Conservation (phyloP, 805 yeast species). For the Pichia nanzhaoensis region DNA sequence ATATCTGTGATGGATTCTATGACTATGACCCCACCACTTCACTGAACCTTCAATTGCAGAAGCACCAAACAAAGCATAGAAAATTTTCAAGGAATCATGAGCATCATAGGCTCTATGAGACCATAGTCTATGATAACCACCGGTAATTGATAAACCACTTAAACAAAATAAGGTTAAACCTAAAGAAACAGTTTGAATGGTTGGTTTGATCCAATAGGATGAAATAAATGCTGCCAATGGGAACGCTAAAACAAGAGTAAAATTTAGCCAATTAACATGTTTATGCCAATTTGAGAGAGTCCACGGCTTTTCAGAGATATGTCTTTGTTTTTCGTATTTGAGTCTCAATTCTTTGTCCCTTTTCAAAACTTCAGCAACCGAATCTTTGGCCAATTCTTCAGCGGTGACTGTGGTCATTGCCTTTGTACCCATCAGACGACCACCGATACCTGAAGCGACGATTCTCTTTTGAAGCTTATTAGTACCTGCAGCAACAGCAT, state of each 20-base stretch:
- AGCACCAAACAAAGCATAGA: constrained; percentile 74
- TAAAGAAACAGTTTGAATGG: constrained; percentile 39
- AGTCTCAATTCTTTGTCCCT: constrained; percentile 38
- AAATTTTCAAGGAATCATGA: constrained; percentile 49
- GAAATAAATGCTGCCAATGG: constrained; percentile 49
- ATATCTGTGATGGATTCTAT: constrained; percentile 81
- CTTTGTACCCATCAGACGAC: constrained; percentile 76
- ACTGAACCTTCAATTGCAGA: constrained; percentile 80
- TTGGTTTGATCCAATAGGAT: constrained; percentile 43
- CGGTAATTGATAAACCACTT: constrained; percentile 74
- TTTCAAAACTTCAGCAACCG: constrained; percentile 39
- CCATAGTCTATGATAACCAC: constrained; percentile 78
- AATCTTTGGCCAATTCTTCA: constrained; percentile 49
- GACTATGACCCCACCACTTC: constrained; percentile 87
- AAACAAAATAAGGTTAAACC: constrained; percentile 47
- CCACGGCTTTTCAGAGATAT: constrained; percentile 77
- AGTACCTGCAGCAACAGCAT: constrained; percentile 77
- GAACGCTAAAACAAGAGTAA: constrained; percentile 53
- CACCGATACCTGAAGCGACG: constrained; percentile 73
- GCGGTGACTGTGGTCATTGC: constrained; percentile 62
- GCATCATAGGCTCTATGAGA: constrained; percentile 71
- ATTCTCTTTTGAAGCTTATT: constrained; percentile 63
- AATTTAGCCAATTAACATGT: constrained; percentile 75
- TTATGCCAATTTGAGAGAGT: constrained; percentile 63
- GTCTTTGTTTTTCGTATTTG: constrained; percentile 38